Conservation (phyloP, 225 moss, liverwort and hornwort genomes). For the Sphagnum tenellum region DNA sequence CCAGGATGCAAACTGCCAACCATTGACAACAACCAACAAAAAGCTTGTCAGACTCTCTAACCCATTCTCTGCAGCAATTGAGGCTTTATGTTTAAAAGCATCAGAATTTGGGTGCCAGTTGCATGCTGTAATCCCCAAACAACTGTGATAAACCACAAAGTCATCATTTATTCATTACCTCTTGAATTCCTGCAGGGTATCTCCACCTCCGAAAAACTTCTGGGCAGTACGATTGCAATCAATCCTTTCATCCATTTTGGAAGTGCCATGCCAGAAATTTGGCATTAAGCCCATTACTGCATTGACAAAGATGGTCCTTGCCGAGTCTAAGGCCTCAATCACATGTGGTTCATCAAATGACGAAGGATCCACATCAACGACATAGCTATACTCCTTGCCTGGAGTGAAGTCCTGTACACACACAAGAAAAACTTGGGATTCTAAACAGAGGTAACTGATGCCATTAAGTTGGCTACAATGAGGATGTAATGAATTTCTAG, state of each 20-base stretch:
- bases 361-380: conserved; percentile 66
- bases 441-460: background rate
- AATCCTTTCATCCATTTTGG: conserved; percentile 83
- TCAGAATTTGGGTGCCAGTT: too few species aligned
- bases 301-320: conserved; percentile 78
- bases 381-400: conserved; percentile 56
- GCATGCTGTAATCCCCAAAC: too few species aligned
- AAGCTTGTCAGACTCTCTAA: too few species aligned
- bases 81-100: too few species aligned
- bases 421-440: too few species aligned
- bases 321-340: conserved; percentile 26
- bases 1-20: conserved; percentile 58
- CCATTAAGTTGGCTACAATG: background rate
- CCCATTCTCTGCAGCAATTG: too few species aligned
- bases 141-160: too few species aligned
- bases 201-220: conserved; percentile 80
- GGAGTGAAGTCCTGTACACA: conserved; percentile 38
- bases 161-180: conserved; percentile 13
- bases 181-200: conserved; percentile 85
- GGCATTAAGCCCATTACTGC: conserved; percentile 94
- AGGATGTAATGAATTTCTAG: background rate
- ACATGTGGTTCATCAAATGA: conserved; percentile 50
- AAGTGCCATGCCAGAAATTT: conserved; percentile 80
- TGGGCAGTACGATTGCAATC: conserved; percentile 64
- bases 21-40: background rate